phyloP scores from a whole-genome alignment of 1,284 basidiomycete species.

The Mycena sp. region DNA sequence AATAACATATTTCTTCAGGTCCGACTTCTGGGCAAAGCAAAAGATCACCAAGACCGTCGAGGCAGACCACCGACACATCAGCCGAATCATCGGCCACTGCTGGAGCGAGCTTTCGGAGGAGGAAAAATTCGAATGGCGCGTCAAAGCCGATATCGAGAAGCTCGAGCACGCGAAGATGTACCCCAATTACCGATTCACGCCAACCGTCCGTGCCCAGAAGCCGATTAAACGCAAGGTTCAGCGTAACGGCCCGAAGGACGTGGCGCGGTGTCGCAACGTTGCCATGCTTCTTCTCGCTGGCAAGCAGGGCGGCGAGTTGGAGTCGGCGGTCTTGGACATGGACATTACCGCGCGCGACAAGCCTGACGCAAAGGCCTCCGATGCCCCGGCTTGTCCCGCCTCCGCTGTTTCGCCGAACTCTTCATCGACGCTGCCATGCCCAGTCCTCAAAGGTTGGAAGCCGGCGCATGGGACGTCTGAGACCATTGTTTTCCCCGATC shows the following conservation, averaged over 20 bases:
- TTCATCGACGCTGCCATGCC: neutral
- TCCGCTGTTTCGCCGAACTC: neutral
- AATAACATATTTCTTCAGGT: slow-evolving; percentile 36
- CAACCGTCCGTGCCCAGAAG: slow-evolving; percentile 52
- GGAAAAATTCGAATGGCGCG: slow-evolving; percentile 60
- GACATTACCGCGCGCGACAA: slow-evolving; percentile 34
- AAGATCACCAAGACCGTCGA: slow-evolving; percentile 55
- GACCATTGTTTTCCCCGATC: neutral
- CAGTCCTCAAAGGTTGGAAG: slow-evolving; percentile 9
- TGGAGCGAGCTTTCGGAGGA: slow-evolving; percentile 61
- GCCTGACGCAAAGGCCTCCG: neutral
- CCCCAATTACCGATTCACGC: slow-evolving; percentile 66
- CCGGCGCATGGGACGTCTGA: slow-evolving; percentile 3
- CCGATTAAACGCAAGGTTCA: slow-evolving; percentile 60
- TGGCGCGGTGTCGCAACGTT: slow-evolving; percentile 59
- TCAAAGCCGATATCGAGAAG: slow-evolving; percentile 67
- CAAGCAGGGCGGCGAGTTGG: slow-evolving; percentile 60
- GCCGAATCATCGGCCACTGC: slow-evolving; percentile 60
- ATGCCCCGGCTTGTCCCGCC: neutral
- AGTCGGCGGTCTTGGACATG: slow-evolving; percentile 53
- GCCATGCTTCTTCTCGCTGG: slow-evolving; percentile 64
- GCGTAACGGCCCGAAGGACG: slow-evolving; percentile 57
- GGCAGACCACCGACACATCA: slow-evolving; percentile 67
- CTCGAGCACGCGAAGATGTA: slow-evolving; percentile 61
- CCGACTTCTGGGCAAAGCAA: slow-evolving; percentile 65